These are phyloP conservation scores for Crucibulum laeve DNA, from an alignment of 768 basidiomycete genomes.

Conservation along the genomic window DNA sequence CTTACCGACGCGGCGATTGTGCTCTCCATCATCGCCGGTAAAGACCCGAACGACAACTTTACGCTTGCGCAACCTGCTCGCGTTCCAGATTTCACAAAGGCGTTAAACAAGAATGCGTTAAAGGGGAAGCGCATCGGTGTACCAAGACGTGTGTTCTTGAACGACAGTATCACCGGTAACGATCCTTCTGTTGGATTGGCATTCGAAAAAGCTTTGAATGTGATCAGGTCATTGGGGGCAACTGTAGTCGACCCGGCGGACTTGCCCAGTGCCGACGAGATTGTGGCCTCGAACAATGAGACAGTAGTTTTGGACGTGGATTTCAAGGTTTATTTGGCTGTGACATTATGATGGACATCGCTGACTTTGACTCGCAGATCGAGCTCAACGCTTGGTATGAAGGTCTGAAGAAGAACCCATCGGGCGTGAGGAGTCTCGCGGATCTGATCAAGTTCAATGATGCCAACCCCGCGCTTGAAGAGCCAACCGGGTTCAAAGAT, in stretches of 20 bases:
- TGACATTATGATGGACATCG: neutral
- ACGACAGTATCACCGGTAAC: constrained; percentile 25
- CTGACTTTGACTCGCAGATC: constrained; percentile 29
- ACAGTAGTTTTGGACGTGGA: constrained; percentile 49
- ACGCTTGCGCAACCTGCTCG: constrained; percentile 46
- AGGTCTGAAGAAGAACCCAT: constrained; percentile 45
- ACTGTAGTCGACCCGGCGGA: constrained; percentile 62
- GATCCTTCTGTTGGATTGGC: constrained; percentile 30
- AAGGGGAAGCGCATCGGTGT: constrained; percentile 52
- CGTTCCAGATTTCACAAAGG: constrained; percentile 54
- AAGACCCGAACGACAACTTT: constrained; percentile 50
- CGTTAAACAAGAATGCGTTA: constrained; percentile 43
- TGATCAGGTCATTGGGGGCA: constrained; percentile 36
- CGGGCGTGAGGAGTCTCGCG: constrained; percentile 49
- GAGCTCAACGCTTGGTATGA: constrained; percentile 46
- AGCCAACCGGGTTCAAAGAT: constrained; percentile 30
- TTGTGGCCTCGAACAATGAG: constrained; percentile 46
- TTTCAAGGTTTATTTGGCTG: constrained; percentile 41
- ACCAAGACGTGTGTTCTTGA: constrained; percentile 35
- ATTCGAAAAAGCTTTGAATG: constrained; percentile 34
- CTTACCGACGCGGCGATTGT: constrained; percentile 54
- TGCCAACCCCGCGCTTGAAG: constrained; percentile 46
- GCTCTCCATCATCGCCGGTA: constrained; percentile 52
- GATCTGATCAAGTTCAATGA: constrained; percentile 57
- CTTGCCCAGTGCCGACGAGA: constrained; percentile 49